Evolutionary conservation across 148 eudicot species (phyloP), one percentile per base, ranked within the genome.

Genomic region (Chenopodium quinoa): DNA sequence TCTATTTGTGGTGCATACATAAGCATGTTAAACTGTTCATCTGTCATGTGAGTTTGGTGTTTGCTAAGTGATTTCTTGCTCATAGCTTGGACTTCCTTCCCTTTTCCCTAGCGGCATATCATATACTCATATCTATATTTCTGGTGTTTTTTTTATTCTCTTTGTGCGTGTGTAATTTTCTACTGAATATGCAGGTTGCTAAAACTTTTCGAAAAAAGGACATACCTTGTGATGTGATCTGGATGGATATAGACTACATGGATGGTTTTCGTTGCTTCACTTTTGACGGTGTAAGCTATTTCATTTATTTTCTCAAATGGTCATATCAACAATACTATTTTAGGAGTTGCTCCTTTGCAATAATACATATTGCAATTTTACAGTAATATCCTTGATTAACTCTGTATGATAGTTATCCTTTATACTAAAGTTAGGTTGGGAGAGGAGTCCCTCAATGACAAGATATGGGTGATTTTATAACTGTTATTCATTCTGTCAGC

Each of bases 221-320:
- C 48, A 94, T 96, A 84, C 98, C 99, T 85, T 96, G 99, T 89
- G 98, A 96, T 89, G 99, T 94, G 75, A 90, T 96, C 83, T 96
- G 99, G 99, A 96, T 96, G 98, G 99, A 96, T 85, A 96, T 96
- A 75, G 99, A 96, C 84, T 94, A 96, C 84, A 96, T 96, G 99
- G 94, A 96, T 90, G 99, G 93, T 60, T 96, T 92, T 82, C 94
- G 98, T 52, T 96, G 98, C 89, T 96, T 96, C 84, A 96, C 98
- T 68, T 96, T 96, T 90, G 95, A 96, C 88, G 75, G 80, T 89
- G 97, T 83, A 86, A 78, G 89, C 74, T 73, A 23, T 66, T 73
- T 46, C 23, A 37, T 73, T 4, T 25, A 17, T 56, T 29, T 34
- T 71, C 40, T 73, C 23, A 14, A 12, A 14, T 64, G 31, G 19